Conservation (phyloP, 2,329 filamentous ascomycete genomes). For the Fusarium tjaetaba region DNA sequence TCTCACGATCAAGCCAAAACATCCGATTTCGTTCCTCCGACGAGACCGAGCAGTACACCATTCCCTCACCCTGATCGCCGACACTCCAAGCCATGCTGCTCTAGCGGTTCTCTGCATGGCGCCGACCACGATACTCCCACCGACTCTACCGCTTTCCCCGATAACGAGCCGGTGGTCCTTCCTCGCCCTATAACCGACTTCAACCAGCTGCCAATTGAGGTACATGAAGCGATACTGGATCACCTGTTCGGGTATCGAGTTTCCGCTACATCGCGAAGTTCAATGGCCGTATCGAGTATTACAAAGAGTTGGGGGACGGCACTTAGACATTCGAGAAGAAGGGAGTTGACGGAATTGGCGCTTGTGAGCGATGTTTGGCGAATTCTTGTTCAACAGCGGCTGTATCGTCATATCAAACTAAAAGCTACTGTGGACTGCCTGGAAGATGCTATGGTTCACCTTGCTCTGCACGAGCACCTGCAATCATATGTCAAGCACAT, state of each 20-base stretch:
- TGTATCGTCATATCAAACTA: constrained; percentile 80
- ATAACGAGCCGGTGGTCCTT: constrained; percentile 27
- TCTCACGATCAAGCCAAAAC: constrained; percentile 59
- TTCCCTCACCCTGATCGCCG: constrained; percentile 66
- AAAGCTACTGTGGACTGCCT: constrained; percentile 75
- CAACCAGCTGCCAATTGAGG: constrained; percentile 71
- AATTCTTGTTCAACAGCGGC: constrained; percentile 72
- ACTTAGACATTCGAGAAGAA: constrained; percentile 72
- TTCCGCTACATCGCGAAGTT: constrained; percentile 67
- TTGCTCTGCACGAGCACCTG: constrained; percentile 67
- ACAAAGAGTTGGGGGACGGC: constrained; percentile 71
- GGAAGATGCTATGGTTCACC: constrained; percentile 68
- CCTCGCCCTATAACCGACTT: constrained; percentile 50
- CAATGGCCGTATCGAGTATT: constrained; percentile 62
- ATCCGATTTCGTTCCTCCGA: constrained; percentile 48
- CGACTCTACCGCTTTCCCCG: constrained; percentile 26
- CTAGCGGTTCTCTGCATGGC: constrained; percentile 39
- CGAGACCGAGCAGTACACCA: constrained; percentile 67
- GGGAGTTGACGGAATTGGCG: constrained; percentile 73
- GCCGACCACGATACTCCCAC: constrained; percentile 25
- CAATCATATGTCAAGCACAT: constrained; percentile 74
- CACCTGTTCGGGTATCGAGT: constrained; percentile 75
- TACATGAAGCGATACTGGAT: constrained; percentile 77
- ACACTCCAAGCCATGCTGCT: constrained; percentile 43
- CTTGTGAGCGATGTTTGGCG: constrained; percentile 73